phyloP scores from a whole-genome alignment of 345 rosid genomes.

The Hibiscus tridactylites region DNA sequence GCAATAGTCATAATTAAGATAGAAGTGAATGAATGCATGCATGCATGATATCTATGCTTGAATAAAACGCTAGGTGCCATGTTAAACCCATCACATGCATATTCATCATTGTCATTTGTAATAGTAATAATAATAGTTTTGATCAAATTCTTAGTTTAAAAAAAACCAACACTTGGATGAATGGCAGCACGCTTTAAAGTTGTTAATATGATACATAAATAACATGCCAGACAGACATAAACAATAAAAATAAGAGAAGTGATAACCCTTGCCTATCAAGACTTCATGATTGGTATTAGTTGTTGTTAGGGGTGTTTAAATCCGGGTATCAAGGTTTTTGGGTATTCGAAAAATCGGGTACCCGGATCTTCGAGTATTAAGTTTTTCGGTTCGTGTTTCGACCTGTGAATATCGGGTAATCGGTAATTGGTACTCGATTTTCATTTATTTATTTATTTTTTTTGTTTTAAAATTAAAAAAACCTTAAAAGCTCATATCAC shows the following conservation, averaged over 20 bases:
- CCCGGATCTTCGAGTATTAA: too few relatives aligned
- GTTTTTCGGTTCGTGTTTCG: too few relatives aligned
- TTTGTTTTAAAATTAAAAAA: too few relatives aligned
- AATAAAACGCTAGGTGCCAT: neutral
- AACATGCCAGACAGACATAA: neutral
- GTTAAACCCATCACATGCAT: neutral
- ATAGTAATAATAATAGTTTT: neutral
- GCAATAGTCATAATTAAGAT: neutral
- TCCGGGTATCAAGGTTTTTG: too few relatives aligned
- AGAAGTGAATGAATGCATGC: neutral
- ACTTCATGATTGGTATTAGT: neutral
- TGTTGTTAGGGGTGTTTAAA: too few relatives aligned
- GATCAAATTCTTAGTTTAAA: neutral
- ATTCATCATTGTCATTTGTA: neutral
- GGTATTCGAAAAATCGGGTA: too few relatives aligned
- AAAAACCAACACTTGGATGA: neutral
- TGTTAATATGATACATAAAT: neutral
- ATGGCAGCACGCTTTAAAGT: neutral
- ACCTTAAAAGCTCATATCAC: too few relatives aligned
- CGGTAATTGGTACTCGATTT: too few relatives aligned
- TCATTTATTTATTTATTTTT: too few relatives aligned
- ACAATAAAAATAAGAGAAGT: neutral
- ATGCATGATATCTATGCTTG: neutral
- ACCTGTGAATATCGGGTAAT: too few relatives aligned
- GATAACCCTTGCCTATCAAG: neutral